These are phyloP conservation scores for Barnettozyma sucrosica DNA, from an alignment of 805 yeast species.

Conservation along the genomic window DNA sequence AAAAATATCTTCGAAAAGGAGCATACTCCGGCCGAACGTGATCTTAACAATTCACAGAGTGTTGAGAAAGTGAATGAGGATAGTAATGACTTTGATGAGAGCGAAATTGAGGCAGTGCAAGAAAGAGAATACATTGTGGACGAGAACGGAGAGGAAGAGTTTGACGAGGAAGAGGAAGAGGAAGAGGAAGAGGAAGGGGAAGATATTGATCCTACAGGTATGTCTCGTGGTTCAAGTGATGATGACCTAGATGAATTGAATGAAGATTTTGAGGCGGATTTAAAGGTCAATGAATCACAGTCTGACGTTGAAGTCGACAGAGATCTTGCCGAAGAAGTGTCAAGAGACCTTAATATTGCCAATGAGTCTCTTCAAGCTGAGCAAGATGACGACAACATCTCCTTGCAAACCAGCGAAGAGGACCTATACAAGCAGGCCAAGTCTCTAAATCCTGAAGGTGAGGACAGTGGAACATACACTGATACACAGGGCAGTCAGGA, in stretches of 20 bases:
- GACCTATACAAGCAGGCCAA: constrained; percentile 12
- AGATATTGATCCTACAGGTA: background rate
- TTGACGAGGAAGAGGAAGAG: background rate
- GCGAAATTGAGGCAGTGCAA: constrained; percentile 1
- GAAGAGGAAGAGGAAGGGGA: background rate
- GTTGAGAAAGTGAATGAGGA: constrained; percentile 3
- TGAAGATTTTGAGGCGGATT: constrained; percentile 5
- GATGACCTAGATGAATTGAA: constrained; percentile 1
- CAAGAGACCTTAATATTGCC: background rate
- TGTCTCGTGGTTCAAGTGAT: background rate
- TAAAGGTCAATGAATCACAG: background rate
- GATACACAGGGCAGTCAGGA: background rate
- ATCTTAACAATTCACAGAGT: background rate
- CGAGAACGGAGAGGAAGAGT: constrained; percentile 1
- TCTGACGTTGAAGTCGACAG: background rate
- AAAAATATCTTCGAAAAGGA: constrained; percentile 13
- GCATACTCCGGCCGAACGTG: background rate
- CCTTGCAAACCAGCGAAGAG: constrained; percentile 13
- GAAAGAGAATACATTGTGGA: too few relatives aligned
- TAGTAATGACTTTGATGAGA: background rate
- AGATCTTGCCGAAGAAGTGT: background rate
- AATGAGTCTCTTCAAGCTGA: background rate
- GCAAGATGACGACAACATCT: constrained; percentile 2
- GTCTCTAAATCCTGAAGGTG: constrained; percentile 11
- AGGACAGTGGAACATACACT: background rate